A percentile compares a stretch with the other conserved stretches of the same genome.
Evolutionary conservation across 108 stramenopile genomes (phyloP).

Genomic region (Stephanodiscus minutulus): DNA sequence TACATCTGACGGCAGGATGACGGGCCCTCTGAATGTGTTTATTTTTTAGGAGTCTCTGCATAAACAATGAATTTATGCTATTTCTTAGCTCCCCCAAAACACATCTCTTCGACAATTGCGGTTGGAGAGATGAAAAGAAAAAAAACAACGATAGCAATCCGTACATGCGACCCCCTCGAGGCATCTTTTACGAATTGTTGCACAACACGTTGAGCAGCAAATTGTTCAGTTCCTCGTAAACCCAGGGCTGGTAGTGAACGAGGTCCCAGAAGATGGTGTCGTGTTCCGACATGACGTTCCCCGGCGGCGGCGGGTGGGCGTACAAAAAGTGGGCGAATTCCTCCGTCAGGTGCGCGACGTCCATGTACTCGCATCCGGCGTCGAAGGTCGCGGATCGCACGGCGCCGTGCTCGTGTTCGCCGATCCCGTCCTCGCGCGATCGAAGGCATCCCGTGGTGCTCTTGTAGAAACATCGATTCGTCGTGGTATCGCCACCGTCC

Average conservation of each 20-base stretch:
- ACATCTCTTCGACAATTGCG: too few relatives aligned
- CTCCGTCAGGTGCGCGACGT: constrained; percentile 14
- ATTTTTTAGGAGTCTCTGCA: too few relatives aligned
- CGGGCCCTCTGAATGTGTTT: too few relatives aligned
- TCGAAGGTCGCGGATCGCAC: constrained; percentile 8
- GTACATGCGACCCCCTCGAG: too few relatives aligned
- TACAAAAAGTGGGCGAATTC: constrained; percentile 8
- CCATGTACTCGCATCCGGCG: constrained; percentile 24
- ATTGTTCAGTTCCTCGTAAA: constrained; percentile 37
- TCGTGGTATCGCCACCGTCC: not conserved
- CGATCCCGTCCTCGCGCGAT: not conserved
- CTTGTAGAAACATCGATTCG: constrained; percentile 18
- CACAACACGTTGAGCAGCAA: constrained; percentile 34
- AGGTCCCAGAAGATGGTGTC: constrained; percentile 7
- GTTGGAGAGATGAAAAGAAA: too few relatives aligned
- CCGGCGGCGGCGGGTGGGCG: not conserved
- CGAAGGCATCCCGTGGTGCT: constrained; percentile 13
- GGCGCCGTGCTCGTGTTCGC: not conserved
- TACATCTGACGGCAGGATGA: too few relatives aligned
- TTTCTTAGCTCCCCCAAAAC: too few relatives aligned
- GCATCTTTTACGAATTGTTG: too few relatives aligned
- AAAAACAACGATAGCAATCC: too few relatives aligned
- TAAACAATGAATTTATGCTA: too few relatives aligned
- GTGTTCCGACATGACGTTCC: constrained; percentile 3
- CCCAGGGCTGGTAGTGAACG: constrained; percentile 35